Conservation (phyloP, 768 basidiomycete genomes). For the Boletus reticuloceps region DNA sequence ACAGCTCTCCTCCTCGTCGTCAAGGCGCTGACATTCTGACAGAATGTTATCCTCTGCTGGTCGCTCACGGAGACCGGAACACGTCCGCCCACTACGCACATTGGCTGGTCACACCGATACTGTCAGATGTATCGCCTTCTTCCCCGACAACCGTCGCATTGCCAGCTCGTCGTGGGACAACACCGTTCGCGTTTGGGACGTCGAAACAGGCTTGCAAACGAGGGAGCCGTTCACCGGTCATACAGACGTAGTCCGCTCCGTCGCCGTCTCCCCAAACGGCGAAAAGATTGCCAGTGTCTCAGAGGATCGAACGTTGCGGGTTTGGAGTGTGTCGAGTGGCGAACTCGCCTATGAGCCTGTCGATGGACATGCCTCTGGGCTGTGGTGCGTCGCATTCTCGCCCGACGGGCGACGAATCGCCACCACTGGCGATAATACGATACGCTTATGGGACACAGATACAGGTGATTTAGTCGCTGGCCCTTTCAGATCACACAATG, state of each 20-base stretch:
- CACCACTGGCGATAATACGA: constrained; percentile 32
- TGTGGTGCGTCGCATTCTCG: constrained; percentile 32
- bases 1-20: no score
- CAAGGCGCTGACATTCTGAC: no score
- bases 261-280: constrained; percentile 30
- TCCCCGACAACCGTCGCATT: constrained; percentile 24
- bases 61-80: constrained; percentile 21
- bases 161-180: constrained; percentile 27
- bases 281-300: constrained; percentile 26
- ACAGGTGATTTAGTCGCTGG: constrained; percentile 24
- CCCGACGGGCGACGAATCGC: constrained; percentile 31
- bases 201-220: constrained; percentile 15
- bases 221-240: constrained; percentile 23
- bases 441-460: constrained; percentile 32
- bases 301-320: constrained; percentile 29
- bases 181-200: constrained; percentile 28
- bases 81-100: constrained; percentile 24
- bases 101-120: constrained; percentile 33
- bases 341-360: constrained; percentile 23
- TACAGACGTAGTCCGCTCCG: constrained; percentile 27
- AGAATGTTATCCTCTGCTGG: constrained; percentile 23
- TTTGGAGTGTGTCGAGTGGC: constrained; percentile 25
- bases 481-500: constrained; percentile 30
- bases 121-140: constrained; percentile 28
- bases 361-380: constrained; percentile 23